Percentiles rank a stretch among this genome's conserved stretches.
These are phyloP conservation scores for Cystobasidium pallidum DNA, from an alignment of 1,284 basidiomycete genomes.

Conservation along the genomic window DNA sequence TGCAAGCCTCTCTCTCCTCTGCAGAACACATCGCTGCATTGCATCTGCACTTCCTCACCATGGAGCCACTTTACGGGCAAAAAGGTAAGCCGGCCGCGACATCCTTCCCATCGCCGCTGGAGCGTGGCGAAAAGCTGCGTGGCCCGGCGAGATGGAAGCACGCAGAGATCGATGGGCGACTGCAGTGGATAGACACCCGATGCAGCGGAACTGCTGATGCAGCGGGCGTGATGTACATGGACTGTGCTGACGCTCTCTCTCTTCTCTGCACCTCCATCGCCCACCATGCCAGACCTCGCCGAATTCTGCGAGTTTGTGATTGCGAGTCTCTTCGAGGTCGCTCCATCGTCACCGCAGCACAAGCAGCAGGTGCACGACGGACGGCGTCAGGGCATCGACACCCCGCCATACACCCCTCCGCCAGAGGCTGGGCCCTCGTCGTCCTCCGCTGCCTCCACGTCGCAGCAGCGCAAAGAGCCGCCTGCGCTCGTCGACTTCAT, in stretches of 20 bases:
- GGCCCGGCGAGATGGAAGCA: conserved; percentile 3
- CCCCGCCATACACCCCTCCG: conserved; percentile 46
- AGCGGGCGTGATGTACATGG: no score
- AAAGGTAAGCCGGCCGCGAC: conserved; percentile 2
- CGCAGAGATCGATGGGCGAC: neutral
- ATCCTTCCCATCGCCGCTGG: neutral
- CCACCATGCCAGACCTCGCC: conserved; percentile 48
- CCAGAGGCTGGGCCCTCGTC: conserved; percentile 1
- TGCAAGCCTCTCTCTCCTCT: conserved; percentile 1
- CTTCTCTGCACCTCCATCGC: neutral
- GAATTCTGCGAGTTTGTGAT: conserved; percentile 53
- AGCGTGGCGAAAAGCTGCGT: neutral
- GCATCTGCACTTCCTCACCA: conserved; percentile 6
- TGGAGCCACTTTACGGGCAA: conserved; percentile 30
- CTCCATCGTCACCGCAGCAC: conserved; percentile 30
- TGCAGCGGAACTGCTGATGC: neutral
- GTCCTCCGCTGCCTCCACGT: neutral
- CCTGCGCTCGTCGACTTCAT: conserved; percentile 53
- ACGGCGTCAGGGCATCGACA: conserved; percentile 44
- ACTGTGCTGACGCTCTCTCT: conserved; percentile 12
- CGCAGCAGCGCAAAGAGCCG: conserved; percentile 41
- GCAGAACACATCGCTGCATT: neutral
- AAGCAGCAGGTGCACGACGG: conserved; percentile 35
- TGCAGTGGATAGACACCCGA: neutral
- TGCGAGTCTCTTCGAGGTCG: conserved; percentile 48